phyloP scores from a whole-genome alignment of 352 stramenopile genomes.

The Phytophthora pini region DNA sequence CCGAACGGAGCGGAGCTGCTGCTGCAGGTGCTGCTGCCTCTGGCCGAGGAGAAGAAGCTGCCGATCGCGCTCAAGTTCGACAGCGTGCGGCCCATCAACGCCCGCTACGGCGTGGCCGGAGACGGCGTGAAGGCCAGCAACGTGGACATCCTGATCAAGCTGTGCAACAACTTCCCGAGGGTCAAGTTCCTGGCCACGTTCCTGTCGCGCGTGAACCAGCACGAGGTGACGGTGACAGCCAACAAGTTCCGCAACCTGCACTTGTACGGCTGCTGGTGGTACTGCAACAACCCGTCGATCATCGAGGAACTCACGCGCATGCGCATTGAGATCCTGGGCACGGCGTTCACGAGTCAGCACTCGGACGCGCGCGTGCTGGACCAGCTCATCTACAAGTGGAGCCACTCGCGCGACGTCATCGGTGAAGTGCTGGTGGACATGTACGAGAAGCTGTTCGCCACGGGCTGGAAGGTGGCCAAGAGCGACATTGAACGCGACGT shows the following conservation, averaged over 20 bases:
- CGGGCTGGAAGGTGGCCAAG: constrained; percentile 89
- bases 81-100: constrained; percentile 90
- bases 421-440: constrained; percentile 88
- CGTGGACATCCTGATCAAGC: constrained; percentile 81
- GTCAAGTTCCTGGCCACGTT: constrained; percentile 97
- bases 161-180: constrained; percentile 89
- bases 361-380: constrained; percentile 94
- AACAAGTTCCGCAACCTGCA: constrained; percentile 96
- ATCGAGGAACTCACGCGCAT: constrained; percentile 90
- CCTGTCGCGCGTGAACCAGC: constrained; percentile 93
- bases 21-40: constrained; percentile 78
- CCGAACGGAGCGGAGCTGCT: constrained; percentile 71
- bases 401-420: constrained; percentile 91
- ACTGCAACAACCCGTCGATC: constrained; percentile 96
- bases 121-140: constrained; percentile 93
- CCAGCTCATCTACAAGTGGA: constrained; percentile 96
- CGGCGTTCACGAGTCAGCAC: constrained; percentile 94
- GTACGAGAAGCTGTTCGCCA: constrained; percentile 86
- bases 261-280: constrained; percentile 96
- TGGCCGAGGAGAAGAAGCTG: constrained; percentile 89
- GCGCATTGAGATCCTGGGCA: constrained; percentile 94
- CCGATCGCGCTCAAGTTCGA: constrained; percentile 95
- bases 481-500: constrained; percentile 89
- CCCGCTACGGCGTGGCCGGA: constrained; percentile 76
- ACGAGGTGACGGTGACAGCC: constrained; percentile 93